Evolutionary conservation across 2,329 filamentous ascomycete species (phyloP), one percentile per base, ranked within the genome.

Genomic region (Neofusicoccum sp.): DNA sequence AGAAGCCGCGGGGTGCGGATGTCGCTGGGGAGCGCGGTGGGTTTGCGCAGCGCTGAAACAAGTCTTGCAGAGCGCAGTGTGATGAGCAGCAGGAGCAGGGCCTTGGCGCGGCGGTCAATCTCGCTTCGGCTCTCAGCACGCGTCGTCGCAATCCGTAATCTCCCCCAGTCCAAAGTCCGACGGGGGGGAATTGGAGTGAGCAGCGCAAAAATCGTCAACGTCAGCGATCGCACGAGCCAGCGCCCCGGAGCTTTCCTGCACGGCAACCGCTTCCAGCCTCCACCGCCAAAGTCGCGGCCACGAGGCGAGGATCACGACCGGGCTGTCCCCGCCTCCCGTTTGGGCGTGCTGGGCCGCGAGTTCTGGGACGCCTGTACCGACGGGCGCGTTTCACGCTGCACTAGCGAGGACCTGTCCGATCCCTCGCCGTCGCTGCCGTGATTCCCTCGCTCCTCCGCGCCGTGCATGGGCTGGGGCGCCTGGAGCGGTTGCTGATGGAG

Each of bases 111-210:
- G 28, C 45, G 58, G 58, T 36, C 58, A 60, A 60, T 60, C 58
- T 60, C 58, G 58, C 58, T 60, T 60, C 45, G 58, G 47, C 14
- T 30, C 31, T 24, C 45, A 20, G 36, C 36, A 38, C 28, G 31
- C 45, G 45, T 53, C 58, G 58, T 38, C 45, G 47, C 28, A 41
- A 56, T 56, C 51, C 43, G 54, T 36, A 58, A 58, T 60, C 58
- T 60, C 58, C 47, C 43, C 45, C 58, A 43, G 45, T 31, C 58
- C 30, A 58, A 58, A 58, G 54, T 58, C 54, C 54, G 54, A 58
- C 3, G 38, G 53, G 7, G 53, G 38, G 26, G 26, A 24, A 56
- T 8, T 16, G 40, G n/a, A 44, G 54, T 47, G 30, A 47, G 47
- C 58, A 51, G 45, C 45, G n/a, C 31, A 33, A 24, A 60, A 53